Conservation (phyloP, 768 basidiomycete species). For the Psilocybe sp. region DNA sequence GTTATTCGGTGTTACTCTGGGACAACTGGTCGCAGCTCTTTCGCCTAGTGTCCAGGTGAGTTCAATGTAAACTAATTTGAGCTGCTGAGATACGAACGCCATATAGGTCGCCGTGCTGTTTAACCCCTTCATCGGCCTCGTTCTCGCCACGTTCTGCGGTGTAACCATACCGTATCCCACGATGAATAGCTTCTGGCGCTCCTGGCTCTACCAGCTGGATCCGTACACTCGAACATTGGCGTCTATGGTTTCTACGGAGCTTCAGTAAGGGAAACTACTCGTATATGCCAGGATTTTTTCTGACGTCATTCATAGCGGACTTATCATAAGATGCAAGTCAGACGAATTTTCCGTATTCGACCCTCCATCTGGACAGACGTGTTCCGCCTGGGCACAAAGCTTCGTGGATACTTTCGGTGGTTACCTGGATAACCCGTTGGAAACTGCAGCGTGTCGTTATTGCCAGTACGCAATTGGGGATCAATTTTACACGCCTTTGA, state of each 20-base stretch:
- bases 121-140: slow-evolving; percentile 70
- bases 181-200: slow-evolving; percentile 65
- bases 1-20: slow-evolving; percentile 61
- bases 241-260: slow-evolving; percentile 74
- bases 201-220: slow-evolving; percentile 73
- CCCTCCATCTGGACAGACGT: slow-evolving; percentile 75
- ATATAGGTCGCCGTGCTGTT: slow-evolving; percentile 68
- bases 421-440: slow-evolving; percentile 68
- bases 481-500: slow-evolving; percentile 66
- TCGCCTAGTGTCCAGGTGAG: slow-evolving; percentile 67
- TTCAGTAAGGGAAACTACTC: slow-evolving; percentile 45
- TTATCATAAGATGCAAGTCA: slow-evolving; percentile 57
- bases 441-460: slow-evolving; percentile 62
- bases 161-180: slow-evolving; percentile 71
- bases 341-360: slow-evolving; percentile 73
- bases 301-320: slow-evolving; percentile 39
- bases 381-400: slow-evolving; percentile 62
- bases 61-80: slow-evolving; percentile 13
- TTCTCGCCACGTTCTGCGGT: slow-evolving; percentile 76
- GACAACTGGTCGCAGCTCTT: slow-evolving; percentile 71
- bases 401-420: slow-evolving; percentile 67
- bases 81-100: slow-evolving; percentile 18
- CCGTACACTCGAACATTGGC: slow-evolving; percentile 72
- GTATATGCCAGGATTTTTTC: background rate
- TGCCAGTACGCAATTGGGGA: slow-evolving; percentile 70